These are phyloP conservation scores for Cryptosporidium andersoni DNA, from an alignment of 169 alveolate species.

Conservation along the genomic window DNA sequence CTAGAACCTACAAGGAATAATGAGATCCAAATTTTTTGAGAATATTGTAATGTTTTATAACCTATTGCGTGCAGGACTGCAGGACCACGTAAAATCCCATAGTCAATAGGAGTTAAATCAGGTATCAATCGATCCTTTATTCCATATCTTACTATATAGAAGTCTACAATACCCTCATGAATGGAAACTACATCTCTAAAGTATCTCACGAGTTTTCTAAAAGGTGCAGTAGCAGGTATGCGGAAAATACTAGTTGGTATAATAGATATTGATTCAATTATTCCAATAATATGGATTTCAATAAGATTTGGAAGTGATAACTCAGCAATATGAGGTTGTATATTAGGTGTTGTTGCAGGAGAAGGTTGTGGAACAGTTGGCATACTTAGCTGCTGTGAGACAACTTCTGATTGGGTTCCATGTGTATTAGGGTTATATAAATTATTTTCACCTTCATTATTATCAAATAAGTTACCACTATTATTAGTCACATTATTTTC, in stretches of 20 bases:
- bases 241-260: conserved; percentile 56
- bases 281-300: conserved; percentile 64
- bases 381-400: not conserved
- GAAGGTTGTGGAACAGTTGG: not conserved
- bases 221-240: conserved; percentile 48
- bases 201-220: conserved; percentile 72
- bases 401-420: not conserved
- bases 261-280: conserved; percentile 14
- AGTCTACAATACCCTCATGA: conserved; percentile 71
- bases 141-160: conserved; percentile 55
- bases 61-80: conserved; percentile 69
- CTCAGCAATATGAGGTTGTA: conserved; percentile 8
- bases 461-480: not conserved
- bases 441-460: not conserved
- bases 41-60: conserved; percentile 70
- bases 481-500: not conserved
- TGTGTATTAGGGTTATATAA: not conserved
- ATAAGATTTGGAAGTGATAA: conserved; percentile 33
- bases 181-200: conserved; percentile 68
- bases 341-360: not conserved
- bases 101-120: conserved; percentile 73
- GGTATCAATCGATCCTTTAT: conserved; percentile 57
- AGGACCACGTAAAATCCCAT: conserved; percentile 73
- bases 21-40: conserved; percentile 74
- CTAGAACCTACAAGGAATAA: conserved; percentile 72